Base-by-base conservation (phyloP, 768 basidiomycete genomes). In the Pilatotrama ljubarskyi region DNA sequence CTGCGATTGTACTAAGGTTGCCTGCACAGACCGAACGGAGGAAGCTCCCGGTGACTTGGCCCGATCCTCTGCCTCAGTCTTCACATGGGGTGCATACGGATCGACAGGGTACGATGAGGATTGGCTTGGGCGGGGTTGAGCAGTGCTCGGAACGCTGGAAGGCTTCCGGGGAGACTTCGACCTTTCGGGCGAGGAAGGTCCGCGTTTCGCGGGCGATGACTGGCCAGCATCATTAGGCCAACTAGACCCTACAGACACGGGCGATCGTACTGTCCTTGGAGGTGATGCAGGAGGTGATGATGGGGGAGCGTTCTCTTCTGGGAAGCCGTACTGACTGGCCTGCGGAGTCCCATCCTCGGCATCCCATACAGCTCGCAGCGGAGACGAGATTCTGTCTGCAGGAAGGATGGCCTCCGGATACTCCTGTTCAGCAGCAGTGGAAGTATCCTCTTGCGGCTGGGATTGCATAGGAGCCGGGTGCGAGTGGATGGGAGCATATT, bases 21-120 rank as follows among this genome's bases (percentile, higher is more conserved):
- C 35, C 48, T 55, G 36, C 13, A 52, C 24, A 3, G 65, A 66
- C 17, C 61, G 65, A 9, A 66, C 25, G 2, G 65, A 66, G 14
- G 65, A 55, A 0, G 56, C 55, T 1, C 62, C 57, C 2, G 65
- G 65, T 17, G 65, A 66, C 43, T 60, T 64, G 5, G 65, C 58
- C 41, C 65, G 25, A 22, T 59, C 29, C 29, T 10, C 53, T 9
- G 51, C 37, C n/a, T 54, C 22, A 1, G 53, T 3, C n/a, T 44
- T 44, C 5, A 42, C 17, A 36, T 41, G 3, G 6, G 48, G 36
- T 8, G 48, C 32, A 13, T 35, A 46, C 44, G 58, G 51, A 40
- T 53, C 58, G 25, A 47, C 44, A 35, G 51, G 15, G 8, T n/a
- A 26, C 17, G 15, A 6, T 11, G 38, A n/a, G n/a, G 44, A 44